Percentiles rank a stretch among this genome's conserved stretches.
Conservation (phyloP, 2,329 filamentous ascomycete genomes). For the Macroventuria anomochaeta region DNA sequence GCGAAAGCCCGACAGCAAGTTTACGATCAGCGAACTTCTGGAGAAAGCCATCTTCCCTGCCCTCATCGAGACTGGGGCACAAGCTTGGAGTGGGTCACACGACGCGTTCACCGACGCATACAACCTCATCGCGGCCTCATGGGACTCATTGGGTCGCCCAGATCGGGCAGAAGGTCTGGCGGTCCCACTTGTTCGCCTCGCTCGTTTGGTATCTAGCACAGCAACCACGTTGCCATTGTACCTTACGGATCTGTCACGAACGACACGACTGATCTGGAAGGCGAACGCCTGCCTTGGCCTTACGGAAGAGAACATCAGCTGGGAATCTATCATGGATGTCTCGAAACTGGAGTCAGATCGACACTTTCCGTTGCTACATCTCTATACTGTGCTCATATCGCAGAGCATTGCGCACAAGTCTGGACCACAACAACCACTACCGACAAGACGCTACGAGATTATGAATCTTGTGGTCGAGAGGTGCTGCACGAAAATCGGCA, state of each 20-base stretch:
- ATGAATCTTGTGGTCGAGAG: conserved; percentile 38
- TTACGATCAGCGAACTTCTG: conserved; percentile 29
- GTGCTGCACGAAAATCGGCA: conserved; percentile 36
- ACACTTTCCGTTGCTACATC: conserved; percentile 36
- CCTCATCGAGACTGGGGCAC: conserved; percentile 16
- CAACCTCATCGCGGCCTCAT: conserved; percentile 33
- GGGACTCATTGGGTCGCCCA: conserved; percentile 36
- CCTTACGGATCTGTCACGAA: conserved; percentile 30
- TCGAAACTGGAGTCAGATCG: conserved; percentile 17
- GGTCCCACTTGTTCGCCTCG: conserved; percentile 39
- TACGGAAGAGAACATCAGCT: conserved; percentile 24
- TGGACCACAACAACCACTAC: conserved; percentile 17
- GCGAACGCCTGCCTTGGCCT: conserved; percentile 37
- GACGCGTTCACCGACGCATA: conserved; percentile 31
- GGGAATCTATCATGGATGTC: conserved; percentile 34
- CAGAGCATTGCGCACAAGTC: conserved; percentile 35
- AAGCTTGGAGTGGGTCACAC: conserved; percentile 2
- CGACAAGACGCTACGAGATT: conserved; percentile 25
- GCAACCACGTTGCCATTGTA: conserved; percentile 31
- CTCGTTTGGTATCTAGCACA: conserved; percentile 36
- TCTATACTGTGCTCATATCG: conserved; percentile 42
- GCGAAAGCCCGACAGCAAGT: conserved; percentile 22
- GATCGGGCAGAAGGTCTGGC: conserved; percentile 32
- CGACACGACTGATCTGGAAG: conserved; percentile 36
- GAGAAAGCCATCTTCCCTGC: conserved; percentile 32